Percentiles rank a stretch among this genome's conserved stretches.
Conservation (phyloP, 108 stramenopile genomes). For the Fragilaria radians region DNA sequence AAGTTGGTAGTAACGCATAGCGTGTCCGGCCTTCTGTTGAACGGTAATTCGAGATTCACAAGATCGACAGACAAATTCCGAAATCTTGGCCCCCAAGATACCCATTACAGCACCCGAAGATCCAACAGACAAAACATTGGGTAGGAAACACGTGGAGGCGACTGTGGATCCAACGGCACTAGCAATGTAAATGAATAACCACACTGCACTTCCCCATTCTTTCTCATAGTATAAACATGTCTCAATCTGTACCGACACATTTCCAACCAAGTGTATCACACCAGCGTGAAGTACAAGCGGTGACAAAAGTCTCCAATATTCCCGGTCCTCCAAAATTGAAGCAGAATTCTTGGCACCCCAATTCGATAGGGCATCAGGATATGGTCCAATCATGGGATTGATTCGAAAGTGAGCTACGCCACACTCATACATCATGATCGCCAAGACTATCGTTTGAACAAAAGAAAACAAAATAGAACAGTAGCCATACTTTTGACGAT, state of each 20-base stretch:
- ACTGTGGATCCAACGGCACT: slow-evolving; percentile 53
- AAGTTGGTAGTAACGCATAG: slow-evolving; percentile 65
- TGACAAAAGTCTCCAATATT: slow-evolving; percentile 65
- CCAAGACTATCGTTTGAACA: slow-evolving; percentile 43
- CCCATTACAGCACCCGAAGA: slow-evolving; percentile 81
- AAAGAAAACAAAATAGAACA: slow-evolving; percentile 44
- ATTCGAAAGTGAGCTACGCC: slow-evolving; percentile 44
- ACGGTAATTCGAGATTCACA: slow-evolving; percentile 47
- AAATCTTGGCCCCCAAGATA: slow-evolving; percentile 73
- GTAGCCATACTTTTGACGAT: slow-evolving; percentile 57
- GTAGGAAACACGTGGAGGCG: slow-evolving; percentile 54
- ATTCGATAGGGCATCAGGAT: slow-evolving; percentile 56
- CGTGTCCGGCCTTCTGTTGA: slow-evolving; percentile 43
- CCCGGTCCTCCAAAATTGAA: slow-evolving; percentile 70
- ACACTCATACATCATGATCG: slow-evolving; percentile 70
- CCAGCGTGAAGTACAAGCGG: slow-evolving; percentile 85
- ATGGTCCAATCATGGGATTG: slow-evolving; percentile 62
- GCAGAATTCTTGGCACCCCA: slow-evolving; percentile 75
- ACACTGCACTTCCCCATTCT: slow-evolving; percentile 72
- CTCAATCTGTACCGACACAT: slow-evolving; percentile 74
- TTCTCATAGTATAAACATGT: slow-evolving; percentile 68
- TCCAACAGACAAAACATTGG: slow-evolving; percentile 71
- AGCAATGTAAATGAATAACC: slow-evolving; percentile 64
- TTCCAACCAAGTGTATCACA: slow-evolving; percentile 66
- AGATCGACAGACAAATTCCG: slow-evolving; percentile 55